Conservation (phyloP, 2,329 filamentous ascomycete species). For the Arthrobotrys sinensis region DNA sequence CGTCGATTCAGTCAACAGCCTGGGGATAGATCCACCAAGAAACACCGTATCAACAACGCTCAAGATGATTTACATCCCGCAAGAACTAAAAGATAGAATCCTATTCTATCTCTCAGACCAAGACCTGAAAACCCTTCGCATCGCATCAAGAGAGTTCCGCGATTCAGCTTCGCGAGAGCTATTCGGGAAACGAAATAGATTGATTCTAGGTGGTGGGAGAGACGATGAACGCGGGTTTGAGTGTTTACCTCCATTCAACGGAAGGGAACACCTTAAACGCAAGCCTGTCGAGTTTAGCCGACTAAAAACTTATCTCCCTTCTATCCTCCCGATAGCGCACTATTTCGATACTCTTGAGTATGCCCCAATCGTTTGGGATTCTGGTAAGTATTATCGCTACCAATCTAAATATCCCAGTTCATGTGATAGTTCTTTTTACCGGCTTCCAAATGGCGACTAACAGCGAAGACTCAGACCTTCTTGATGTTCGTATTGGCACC, state of each 20-base stretch:
- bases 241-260: background rate
- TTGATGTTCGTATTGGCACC: background rate
- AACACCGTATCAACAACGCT: background rate
- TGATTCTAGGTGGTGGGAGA: background rate
- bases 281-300: constrained; percentile 2
- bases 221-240: constrained; percentile 2
- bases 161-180: background rate
- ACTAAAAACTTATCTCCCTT: background rate
- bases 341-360: constrained; percentile 4
- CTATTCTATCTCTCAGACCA: background rate
- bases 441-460: background rate
- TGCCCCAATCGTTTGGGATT: constrained; percentile 3
- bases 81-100: constrained; percentile 4
- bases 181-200: background rate
- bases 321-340: constrained; percentile 1
- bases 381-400: background rate
- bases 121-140: constrained; percentile 4
- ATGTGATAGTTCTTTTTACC: background rate
- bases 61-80: constrained; percentile 1
- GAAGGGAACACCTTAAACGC: background rate
- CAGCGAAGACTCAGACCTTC: background rate
- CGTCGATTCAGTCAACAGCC: too few species aligned
- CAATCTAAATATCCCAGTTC: too few species aligned
- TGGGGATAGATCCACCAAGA: too few species aligned
- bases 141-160: constrained; percentile 14